Percentiles rank a stretch among this genome's conserved stretches.
Evolutionary conservation across 2,329 filamentous ascomycete species (phyloP).

Genomic region (Aspergillus floridensis): DNA sequence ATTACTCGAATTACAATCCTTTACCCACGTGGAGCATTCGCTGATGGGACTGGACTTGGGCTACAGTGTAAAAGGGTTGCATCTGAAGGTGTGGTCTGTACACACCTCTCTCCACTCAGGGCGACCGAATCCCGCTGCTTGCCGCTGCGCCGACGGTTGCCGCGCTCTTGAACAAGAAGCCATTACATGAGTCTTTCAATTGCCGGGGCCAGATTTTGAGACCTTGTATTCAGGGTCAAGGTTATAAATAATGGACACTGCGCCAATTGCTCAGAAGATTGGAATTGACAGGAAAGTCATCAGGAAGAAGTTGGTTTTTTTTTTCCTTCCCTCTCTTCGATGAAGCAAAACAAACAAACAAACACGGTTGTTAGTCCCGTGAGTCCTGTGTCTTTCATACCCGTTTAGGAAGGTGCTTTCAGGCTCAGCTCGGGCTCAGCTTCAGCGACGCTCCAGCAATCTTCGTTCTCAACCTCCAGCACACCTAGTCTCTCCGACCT

Average conservation of each 20-base stretch:
- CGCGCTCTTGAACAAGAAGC: background rate
- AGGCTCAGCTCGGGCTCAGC: background rate
- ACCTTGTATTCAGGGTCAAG: background rate
- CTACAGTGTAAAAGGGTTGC: background rate
- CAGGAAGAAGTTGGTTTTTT: background rate
- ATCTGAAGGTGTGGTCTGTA: background rate
- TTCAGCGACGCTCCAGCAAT: background rate
- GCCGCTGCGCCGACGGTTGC: slow-evolving; percentile 5
- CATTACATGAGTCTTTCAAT: background rate
- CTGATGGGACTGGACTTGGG: background rate
- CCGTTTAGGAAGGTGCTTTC: background rate
- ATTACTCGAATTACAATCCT: background rate
- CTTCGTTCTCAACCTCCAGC: background rate
- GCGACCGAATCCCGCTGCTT: slow-evolving; percentile 1
- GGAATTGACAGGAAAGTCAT: background rate
- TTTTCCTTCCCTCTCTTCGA: background rate
- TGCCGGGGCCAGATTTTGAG: background rate
- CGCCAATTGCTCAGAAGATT: background rate
- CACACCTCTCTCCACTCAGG: background rate
- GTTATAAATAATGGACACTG: background rate
- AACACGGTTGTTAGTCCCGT: background rate
- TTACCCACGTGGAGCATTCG: background rate
- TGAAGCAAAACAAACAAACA: background rate
- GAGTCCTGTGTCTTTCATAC: background rate
- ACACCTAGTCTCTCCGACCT: background rate